Evolutionary conservation across 108 stramenopile genomes (phyloP), one percentile per base, ranked within the genome.

Genomic region (Phaeodactylum tricornutum): DNA sequence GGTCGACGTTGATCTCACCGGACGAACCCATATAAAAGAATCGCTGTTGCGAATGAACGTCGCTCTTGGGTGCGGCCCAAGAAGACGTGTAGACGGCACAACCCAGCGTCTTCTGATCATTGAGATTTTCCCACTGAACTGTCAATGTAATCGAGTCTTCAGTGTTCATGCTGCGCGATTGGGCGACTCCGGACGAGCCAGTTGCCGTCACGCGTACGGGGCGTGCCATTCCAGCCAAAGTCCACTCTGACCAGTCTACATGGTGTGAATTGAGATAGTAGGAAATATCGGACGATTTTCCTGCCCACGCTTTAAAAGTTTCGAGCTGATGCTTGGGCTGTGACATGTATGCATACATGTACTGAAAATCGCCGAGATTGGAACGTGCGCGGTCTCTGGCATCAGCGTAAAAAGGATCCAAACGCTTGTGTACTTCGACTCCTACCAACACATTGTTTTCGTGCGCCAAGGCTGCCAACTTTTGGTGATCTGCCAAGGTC

Each of bases 251-350:
- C 60, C 96, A 99, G 69, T 99, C 98, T 12, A 98, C 69, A 64
- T 99, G 98, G 69, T 99, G 98, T 7, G 93, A 95, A 57, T 99
- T 99, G 27, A 99, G 75, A 64, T 99, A 99, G 56, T 96, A 99
- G 17, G 91, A 93, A 56, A 99, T 98, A 71, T 99, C 98, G 1
- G 83, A 86, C 25, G 72, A 72, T 55, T 95, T 96, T 3, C 98
- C 98, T 4, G 98, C 98, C 98, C 98, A 99, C 3, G 98, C 92
- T 58, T 90, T 89, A 84, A 99, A 99, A 9, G 98, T 98, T 31
- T 97, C 88, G 32, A 99, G 73, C 63, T 99, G 98, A 62, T 90
- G 87, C 67, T 99, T 99, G n/a, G 98, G 98, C 64, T 99, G 98
- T 33, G 75, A 79, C 98, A 99, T 99, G 92, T 97, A 99, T 25